Percentiles rank a stretch among this genome's conserved stretches.
Conservation (phyloP, 306 rosid species). For the Albizia julibrissin region DNA sequence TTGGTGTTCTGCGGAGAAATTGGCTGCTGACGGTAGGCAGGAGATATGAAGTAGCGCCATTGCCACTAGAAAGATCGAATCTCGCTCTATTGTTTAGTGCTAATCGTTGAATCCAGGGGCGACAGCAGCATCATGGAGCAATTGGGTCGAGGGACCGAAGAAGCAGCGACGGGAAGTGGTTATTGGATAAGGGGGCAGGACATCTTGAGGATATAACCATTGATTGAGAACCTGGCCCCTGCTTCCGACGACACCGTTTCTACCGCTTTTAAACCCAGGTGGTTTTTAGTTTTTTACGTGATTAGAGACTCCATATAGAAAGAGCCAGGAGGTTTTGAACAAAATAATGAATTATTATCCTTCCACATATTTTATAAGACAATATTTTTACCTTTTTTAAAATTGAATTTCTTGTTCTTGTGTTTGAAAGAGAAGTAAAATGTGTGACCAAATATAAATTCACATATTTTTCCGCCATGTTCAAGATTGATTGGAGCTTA, state of each 20-base stretch:
- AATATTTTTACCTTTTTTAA: too few relatives aligned
- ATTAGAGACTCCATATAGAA: background rate
- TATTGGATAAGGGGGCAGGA: conserved; percentile 27
- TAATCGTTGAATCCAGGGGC: background rate
- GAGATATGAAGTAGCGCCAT: conserved; percentile 67
- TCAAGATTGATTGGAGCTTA: too few relatives aligned
- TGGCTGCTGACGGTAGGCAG: conserved; percentile 38
- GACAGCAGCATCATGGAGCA: background rate
- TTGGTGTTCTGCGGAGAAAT: conserved; percentile 34
- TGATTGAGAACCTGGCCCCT: background rate
- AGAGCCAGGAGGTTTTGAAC: background rate
- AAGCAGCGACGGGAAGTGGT: background rate
- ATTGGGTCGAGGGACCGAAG: background rate
- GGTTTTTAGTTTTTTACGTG: background rate
- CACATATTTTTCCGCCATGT: too few relatives aligned
- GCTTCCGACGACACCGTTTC: background rate
- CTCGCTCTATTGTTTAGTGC: background rate
- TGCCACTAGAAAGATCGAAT: background rate
- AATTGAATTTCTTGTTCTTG: too few relatives aligned
- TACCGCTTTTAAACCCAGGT: background rate
- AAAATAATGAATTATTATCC: background rate
- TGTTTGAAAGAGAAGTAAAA: too few relatives aligned
- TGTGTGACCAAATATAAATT: too few relatives aligned
- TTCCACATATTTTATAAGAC: background rate
- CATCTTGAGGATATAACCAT: background rate